Conservation (phyloP, 352 stramenopile species). For the Globisporangium orthogonon region DNA sequence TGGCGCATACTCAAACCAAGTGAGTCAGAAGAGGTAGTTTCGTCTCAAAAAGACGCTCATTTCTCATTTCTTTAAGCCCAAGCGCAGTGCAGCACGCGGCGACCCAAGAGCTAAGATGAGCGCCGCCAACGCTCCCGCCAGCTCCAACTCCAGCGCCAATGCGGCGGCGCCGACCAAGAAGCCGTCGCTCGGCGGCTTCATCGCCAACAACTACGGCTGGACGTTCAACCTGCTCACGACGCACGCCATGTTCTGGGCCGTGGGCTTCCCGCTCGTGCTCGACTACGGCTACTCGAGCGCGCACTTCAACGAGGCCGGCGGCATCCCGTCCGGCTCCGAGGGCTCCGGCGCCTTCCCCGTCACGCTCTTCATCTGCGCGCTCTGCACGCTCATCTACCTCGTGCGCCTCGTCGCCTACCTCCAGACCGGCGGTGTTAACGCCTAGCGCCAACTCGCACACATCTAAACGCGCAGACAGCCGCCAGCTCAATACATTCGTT, state of each 20-base stretch:
- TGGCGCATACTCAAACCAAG: neutral
- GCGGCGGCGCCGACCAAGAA: constrained; percentile 7
- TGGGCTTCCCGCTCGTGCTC: constrained; percentile 65
- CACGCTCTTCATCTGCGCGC: constrained; percentile 67
- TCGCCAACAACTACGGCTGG: constrained; percentile 74
- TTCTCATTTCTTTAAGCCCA: neutral
- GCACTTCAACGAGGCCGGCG: constrained; percentile 70
- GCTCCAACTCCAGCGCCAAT: too few species aligned
- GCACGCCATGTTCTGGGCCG: constrained; percentile 78
- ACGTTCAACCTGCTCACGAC: constrained; percentile 83
- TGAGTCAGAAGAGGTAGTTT: neutral
- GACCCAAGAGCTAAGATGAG: too few species aligned
- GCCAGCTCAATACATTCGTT: neutral
- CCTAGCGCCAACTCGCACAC: constrained; percentile 9
- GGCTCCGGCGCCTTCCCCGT: constrained; percentile 76
- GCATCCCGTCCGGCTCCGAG: constrained; percentile 68
- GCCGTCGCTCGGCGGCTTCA: constrained; percentile 44
- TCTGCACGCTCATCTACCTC: constrained; percentile 70
- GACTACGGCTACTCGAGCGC: constrained; percentile 78
- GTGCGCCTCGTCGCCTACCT: constrained; percentile 51
- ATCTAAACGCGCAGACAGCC: neutral
- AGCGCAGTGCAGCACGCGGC: too few species aligned
- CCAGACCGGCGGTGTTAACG: constrained; percentile 18
- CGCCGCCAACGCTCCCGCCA: neutral
- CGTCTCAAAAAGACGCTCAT: neutral